Evolutionary conservation across 371 early-diverging fungal genomes (phyloP).

Genomic region (Dinochytrium kinnereticum): DNA sequence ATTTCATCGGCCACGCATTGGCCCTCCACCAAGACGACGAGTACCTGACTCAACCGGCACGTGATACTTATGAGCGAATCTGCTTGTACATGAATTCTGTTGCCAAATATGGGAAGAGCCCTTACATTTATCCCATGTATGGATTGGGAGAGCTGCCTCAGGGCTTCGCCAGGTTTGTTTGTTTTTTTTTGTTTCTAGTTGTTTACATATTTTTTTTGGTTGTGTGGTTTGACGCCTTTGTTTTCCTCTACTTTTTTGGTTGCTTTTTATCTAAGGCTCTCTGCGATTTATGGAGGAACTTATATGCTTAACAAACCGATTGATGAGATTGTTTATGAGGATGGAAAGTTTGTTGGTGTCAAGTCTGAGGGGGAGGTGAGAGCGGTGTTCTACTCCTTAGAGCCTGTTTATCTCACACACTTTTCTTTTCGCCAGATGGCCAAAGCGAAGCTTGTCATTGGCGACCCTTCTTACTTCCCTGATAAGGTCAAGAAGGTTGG

Average conservation of each 20-base stretch:
- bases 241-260: constrained; percentile 3
- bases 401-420: constrained; percentile 5
- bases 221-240: constrained; percentile 5
- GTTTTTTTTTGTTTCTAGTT: no score
- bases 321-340: constrained; percentile 86
- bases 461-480: constrained; percentile 95
- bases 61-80: constrained; percentile 93
- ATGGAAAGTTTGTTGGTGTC: constrained; percentile 87
- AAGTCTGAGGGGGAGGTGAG: constrained; percentile 78
- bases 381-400: constrained; percentile 6
- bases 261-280: constrained; percentile 53
- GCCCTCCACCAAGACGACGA: constrained; percentile 95
- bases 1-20: constrained; percentile 99
- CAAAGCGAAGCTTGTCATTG: constrained; percentile 85
- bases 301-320: constrained; percentile 95
- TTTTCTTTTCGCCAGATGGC: constrained; percentile 54
- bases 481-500: constrained; percentile 75
- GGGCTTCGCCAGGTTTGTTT: constrained; percentile 92
- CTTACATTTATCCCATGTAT: constrained; percentile 99
- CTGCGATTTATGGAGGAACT: constrained; percentile 97
- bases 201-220: constrained; percentile 11
- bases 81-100: constrained; percentile 94
- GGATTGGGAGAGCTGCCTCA: constrained; percentile 99
- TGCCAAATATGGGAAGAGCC: constrained; percentile 95
- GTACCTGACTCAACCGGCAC: constrained; percentile 88